Evolutionary conservation across 352 stramenopile genomes (phyloP), one percentile per base, ranked within the genome.

Genomic region (Phytophthora niederhauseri): DNA sequence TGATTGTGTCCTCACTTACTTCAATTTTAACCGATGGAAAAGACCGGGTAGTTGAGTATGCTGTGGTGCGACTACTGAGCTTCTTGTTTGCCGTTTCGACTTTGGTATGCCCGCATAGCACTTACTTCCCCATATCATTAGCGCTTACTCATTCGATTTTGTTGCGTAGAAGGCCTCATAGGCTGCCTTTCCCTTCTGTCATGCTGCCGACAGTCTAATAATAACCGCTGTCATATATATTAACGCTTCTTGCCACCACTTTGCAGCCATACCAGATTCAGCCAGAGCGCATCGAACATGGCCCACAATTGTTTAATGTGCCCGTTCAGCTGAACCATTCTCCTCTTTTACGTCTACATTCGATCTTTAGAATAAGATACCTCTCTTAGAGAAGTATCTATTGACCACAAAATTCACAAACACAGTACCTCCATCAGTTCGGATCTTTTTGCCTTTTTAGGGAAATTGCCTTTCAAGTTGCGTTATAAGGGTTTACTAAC

Each of bases 111-210:
- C 12, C 14, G 36, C 36, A 11, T n/a, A 43, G 36, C 36, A 43
- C 12, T n/a, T 43, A 43, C 36, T 43, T n/a, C 36, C 36, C 36
- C 36, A n/a, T n/a, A 43, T 43, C 15, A 0, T 43, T 7, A 43
- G 36, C n/a, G 36, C 12, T 12, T n/a, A 43, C 14, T 14, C 36
- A 43, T 17, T 43, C 6, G 51, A 3, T 24, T 57, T 45, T 14
- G 28, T 72, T 24, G n/a, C 64, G 62, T 24, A 71, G 2, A 51
- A 53, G 9, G 31, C 46, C 34, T 65, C 58, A 46, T 57, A 57
- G 3, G 50, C n/a, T n/a, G 1, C 26, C 14, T 51, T 34, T 36
- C 58, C 36, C 45, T 72, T 58, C 64, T 61, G 24, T 19, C 53
- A 7, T 38, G 59, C 22, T 31, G 41, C 59, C 11, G 51, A 22